Evolutionary conservation across 2,329 filamentous ascomycete genomes (phyloP).

Genomic region (Aureobasidium sp.): DNA sequence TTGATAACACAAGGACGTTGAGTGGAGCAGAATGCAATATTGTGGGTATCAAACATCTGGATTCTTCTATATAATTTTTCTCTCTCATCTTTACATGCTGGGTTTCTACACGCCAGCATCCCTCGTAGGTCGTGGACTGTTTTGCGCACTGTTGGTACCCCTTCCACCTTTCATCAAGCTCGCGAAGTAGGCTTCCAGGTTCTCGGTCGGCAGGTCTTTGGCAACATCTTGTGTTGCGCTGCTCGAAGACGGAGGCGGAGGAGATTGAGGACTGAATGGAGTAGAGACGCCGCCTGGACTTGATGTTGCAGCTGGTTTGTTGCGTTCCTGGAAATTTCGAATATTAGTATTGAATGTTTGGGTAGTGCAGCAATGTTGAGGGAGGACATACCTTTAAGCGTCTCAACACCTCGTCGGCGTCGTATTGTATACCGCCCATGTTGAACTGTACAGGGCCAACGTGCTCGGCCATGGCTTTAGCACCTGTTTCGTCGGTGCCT

Average conservation of each 20-base stretch:
- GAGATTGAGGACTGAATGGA: conserved; percentile 14
- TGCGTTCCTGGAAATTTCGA: conserved; percentile 2
- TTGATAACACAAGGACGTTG: too few species aligned
- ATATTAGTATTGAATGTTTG: not conserved
- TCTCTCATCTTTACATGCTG: not conserved
- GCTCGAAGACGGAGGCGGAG: conserved; percentile 16
- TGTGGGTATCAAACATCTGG: not conserved
- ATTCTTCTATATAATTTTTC: not conserved
- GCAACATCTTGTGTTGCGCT: conserved; percentile 28
- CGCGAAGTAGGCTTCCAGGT: conserved; percentile 52
- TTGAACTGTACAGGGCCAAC: conserved; percentile 97
- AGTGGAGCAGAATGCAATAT: not conserved
- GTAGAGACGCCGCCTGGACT: conserved; percentile 15
- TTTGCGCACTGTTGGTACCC: conserved; percentile 13
- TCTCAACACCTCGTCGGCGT: conserved; percentile 88
- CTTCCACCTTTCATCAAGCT: conserved; percentile 44
- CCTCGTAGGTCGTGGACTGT: conserved; percentile 14
- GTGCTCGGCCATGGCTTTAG: conserved; percentile 56
- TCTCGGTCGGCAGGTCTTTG: conserved; percentile 47
- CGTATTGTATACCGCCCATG: conserved; percentile 85
- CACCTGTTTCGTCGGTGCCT: conserved; percentile 22
- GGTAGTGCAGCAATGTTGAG: not conserved
- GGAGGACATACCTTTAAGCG: conserved; percentile 59
- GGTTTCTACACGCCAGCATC: not conserved
- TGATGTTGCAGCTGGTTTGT: conserved; percentile 30